A percentile compares a stretch with the other conserved stretches of the same genome.
phyloP scores from a whole-genome alignment of 2,329 filamentous ascomycete species.

The Verticillium klebahnii region DNA sequence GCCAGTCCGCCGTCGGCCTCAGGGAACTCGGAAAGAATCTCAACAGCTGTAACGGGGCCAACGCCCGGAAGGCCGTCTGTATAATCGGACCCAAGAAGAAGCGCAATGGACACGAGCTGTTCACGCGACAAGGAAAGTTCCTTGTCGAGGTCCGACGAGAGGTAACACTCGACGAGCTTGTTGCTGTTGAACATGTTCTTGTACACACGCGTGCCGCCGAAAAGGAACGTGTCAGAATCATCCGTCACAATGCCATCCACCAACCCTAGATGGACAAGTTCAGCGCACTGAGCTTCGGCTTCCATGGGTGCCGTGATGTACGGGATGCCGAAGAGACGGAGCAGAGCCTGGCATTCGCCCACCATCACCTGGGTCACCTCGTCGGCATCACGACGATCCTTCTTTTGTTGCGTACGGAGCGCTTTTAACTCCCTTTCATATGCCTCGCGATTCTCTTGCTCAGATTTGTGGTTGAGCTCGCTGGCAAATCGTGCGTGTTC shows the following conservation, averaged over 20 bases:
- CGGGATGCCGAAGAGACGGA: slow-evolving; percentile 86
- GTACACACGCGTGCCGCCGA: slow-evolving; percentile 93
- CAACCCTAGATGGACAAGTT: slow-evolving; percentile 77
- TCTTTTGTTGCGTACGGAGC: slow-evolving; percentile 90
- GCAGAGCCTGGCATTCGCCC: slow-evolving; percentile 85
- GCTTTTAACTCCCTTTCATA: slow-evolving; percentile 87
- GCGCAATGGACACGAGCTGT: slow-evolving; percentile 84
- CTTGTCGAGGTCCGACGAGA: slow-evolving; percentile 75
- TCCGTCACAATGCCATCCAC: slow-evolving; percentile 98
- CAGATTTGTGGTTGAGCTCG: slow-evolving; percentile 72
- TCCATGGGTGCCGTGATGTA: slow-evolving; percentile 99
- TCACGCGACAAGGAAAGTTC: slow-evolving; percentile 84
- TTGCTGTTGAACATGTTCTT: slow-evolving; percentile 99
- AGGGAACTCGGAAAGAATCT: slow-evolving; percentile 88
- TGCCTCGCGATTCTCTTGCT: slow-evolving; percentile 65
- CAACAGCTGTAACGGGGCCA: slow-evolving; percentile 89
- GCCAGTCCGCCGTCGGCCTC: slow-evolving; percentile 50
- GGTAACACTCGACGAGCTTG: slow-evolving; percentile 96
- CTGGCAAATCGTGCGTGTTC: slow-evolving; percentile 92
- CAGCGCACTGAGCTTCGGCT: slow-evolving; percentile 94
- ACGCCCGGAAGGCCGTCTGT: slow-evolving; percentile 88
- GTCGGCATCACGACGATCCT: slow-evolving; percentile 91
- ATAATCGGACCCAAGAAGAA: slow-evolving; percentile 90
- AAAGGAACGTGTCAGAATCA: slow-evolving; percentile 93
- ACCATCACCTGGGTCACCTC: slow-evolving; percentile 97